Evolutionary conservation across 78 protist species (phyloP).

Genomic region (Speleostelium caveatum): DNA sequence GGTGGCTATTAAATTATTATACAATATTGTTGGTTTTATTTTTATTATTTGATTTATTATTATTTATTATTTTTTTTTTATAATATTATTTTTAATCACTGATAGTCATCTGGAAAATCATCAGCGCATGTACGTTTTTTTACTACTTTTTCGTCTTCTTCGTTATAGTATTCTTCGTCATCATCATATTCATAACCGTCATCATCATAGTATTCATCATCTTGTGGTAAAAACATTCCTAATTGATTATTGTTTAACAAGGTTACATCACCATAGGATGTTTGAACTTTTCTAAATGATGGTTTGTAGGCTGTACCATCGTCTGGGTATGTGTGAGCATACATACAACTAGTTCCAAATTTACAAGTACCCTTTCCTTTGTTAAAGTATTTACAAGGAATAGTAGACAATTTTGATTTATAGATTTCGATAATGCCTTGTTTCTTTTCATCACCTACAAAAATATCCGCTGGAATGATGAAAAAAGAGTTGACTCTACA

Average conservation of each 20-base stretch:
- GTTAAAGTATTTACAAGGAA: constrained; percentile 76
- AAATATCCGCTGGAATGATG: constrained; percentile 65
- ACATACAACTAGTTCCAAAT: constrained; percentile 73
- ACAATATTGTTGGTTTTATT: not conserved
- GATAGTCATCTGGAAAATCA: too few relatives aligned
- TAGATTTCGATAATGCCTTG: constrained; percentile 67
- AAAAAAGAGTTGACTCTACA: constrained; percentile 55
- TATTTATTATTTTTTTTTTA: not conserved
- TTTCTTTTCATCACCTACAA: constrained; percentile 44
- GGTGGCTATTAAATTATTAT: too few relatives aligned
- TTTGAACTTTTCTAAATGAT: constrained; percentile 20
- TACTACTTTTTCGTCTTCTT: too few relatives aligned
- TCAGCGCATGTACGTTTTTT: too few relatives aligned
- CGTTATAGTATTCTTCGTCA: not conserved
- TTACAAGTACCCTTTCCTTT: constrained; percentile 68
- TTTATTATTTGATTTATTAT: not conserved
- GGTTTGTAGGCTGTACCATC: constrained; percentile 41
- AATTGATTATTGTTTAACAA: constrained; percentile 12
- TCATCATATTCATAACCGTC: constrained; percentile 9
- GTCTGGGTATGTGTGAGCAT: constrained; percentile 57
- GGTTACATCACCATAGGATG: constrained; percentile 8
- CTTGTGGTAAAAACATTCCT: constrained; percentile 21
- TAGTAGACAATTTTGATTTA: constrained; percentile 28
- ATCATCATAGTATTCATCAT: not conserved
- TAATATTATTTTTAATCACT: not conserved